Evolutionary conservation across 148 eudicot genomes (phyloP).

Genomic region (Spergularia marina): DNA sequence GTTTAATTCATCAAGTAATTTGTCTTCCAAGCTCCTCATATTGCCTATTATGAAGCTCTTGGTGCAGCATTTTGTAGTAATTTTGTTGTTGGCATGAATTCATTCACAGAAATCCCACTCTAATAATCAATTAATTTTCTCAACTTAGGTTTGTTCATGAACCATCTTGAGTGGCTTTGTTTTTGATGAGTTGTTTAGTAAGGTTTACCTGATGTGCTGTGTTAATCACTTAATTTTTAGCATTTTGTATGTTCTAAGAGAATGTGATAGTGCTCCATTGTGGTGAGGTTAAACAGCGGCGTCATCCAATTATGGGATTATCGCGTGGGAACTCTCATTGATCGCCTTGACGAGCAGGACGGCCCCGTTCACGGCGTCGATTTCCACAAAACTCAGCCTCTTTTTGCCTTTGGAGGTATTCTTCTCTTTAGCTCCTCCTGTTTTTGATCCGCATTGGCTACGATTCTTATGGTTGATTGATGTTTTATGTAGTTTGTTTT

Average conservation of each 20-base stretch:
- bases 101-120: neutral
- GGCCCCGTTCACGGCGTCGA: conserved; percentile 80
- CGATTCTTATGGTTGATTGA: too few species aligned
- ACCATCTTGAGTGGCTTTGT: neutral
- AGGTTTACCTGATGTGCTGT: neutral
- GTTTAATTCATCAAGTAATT: conserved; percentile 46
- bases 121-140: conserved; percentile 21
- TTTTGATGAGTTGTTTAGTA: neutral
- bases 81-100: neutral
- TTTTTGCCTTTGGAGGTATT: conserved; percentile 76
- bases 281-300: conserved; percentile 74
- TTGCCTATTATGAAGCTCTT: neutral
- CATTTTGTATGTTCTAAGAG: conserved; percentile 34
- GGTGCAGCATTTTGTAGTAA: neutral
- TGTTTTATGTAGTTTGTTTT: neutral
- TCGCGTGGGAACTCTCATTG: conserved; percentile 74
- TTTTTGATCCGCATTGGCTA: conserved; percentile 6
- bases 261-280: conserved; percentile 59
- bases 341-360: conserved; percentile 69
- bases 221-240: neutral
- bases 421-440: neutral
- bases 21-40: neutral
- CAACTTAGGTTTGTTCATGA: conserved; percentile 48
- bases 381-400: conserved; percentile 67
- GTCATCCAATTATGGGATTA: conserved; percentile 87